phyloP scores from a whole-genome alignment of 1,284 basidiomycete genomes.

The Ganoderma meredithae region DNA sequence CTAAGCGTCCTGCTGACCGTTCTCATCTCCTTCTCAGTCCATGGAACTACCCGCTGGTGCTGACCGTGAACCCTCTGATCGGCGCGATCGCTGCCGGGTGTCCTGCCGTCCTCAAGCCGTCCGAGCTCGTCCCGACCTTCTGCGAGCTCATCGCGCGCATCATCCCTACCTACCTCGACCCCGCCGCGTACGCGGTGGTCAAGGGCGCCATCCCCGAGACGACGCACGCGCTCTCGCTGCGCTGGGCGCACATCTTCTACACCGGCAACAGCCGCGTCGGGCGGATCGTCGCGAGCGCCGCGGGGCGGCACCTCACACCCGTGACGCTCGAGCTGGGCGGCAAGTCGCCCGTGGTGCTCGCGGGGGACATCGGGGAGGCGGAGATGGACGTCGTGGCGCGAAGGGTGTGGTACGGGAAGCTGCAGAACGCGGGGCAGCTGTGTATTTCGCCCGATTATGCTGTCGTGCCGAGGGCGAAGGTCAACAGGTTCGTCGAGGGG shows the following conservation, averaged over 20 bases:
- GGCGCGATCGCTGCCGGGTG: constrained; percentile 72
- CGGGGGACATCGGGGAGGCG: constrained; percentile 47
- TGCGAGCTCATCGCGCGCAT: constrained; percentile 63
- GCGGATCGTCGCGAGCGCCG: constrained; percentile 66
- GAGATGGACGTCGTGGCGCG: constrained; percentile 50
- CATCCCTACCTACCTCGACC: constrained; percentile 70
- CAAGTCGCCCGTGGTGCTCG: constrained; percentile 68
- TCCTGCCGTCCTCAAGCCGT: constrained; percentile 65
- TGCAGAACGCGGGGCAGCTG: constrained; percentile 63
- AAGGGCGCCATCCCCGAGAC: constrained; percentile 65
- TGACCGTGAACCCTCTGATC: constrained; percentile 58
- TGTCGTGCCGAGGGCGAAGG: constrained; percentile 55
- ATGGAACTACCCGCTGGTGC: constrained; percentile 65
- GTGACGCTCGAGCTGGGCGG: constrained; percentile 73
- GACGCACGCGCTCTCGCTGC: constrained; percentile 56
- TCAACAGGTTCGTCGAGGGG: constrained; percentile 59
- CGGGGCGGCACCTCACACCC: constrained; percentile 70
- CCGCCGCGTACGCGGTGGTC: constrained; percentile 54
- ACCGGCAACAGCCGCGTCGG: constrained; percentile 62
- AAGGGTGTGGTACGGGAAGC: constrained; percentile 65
- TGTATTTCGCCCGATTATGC: constrained; percentile 75
- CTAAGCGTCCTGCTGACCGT: constrained; percentile 14
- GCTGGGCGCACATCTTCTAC: constrained; percentile 69
- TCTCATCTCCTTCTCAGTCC: constrained; percentile 41
- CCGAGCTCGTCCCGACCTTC: constrained; percentile 61